Evolutionary conservation across 73 alveolate genomes (phyloP).

Genomic region (Tetrahymena malaccensis): DNA sequence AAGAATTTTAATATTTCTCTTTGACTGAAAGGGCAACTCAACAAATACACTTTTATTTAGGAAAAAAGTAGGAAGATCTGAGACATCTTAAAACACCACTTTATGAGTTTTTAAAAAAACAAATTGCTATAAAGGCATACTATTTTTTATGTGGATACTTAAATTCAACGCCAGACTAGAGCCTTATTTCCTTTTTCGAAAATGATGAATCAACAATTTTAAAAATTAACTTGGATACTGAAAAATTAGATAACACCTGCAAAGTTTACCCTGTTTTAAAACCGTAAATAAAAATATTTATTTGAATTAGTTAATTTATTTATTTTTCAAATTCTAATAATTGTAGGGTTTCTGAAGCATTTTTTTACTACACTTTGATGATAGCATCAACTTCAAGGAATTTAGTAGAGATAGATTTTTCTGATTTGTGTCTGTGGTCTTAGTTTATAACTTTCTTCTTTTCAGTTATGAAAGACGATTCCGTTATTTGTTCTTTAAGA

Average conservation of each 20-base stretch:
- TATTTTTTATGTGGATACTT: background rate
- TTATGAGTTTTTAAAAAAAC: background rate
- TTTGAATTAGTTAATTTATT: background rate
- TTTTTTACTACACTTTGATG: background rate
- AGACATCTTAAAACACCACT: background rate
- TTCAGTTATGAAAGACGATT: background rate
- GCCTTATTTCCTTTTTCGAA: background rate
- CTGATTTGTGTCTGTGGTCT: background rate
- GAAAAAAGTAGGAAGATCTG: background rate
- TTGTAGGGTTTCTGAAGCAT: background rate
- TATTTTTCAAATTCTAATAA: background rate
- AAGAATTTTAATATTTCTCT: background rate
- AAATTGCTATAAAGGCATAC: background rate
- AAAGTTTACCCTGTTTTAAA: background rate
- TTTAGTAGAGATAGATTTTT: background rate
- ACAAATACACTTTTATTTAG: background rate
- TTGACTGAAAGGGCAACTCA: background rate
- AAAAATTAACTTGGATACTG: background rate
- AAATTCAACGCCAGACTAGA: background rate
- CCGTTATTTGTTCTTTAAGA: background rate
- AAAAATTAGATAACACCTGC: background rate
- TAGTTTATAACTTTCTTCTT: background rate
- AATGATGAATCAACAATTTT: background rate
- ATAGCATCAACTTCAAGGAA: background rate
- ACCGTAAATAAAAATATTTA: background rate